Percentiles rank a stretch among this genome's conserved stretches.
Conservation (phyloP, 2,329 filamentous ascomycete genomes). For the Aspergillus tanneri region DNA sequence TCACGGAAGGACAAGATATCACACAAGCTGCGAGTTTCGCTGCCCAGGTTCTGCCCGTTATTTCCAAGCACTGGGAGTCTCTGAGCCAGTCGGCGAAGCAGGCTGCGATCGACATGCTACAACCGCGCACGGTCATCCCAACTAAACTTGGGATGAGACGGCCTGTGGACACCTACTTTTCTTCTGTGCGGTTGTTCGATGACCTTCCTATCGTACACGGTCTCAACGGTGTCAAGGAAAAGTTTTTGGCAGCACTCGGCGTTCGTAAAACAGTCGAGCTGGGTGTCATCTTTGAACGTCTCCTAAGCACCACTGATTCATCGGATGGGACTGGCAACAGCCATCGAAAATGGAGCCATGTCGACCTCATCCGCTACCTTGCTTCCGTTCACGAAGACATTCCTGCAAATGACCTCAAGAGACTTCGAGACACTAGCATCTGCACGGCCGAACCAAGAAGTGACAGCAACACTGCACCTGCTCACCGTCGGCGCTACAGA, state of each 20-base stretch:
- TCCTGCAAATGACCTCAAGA: slow-evolving; percentile 74
- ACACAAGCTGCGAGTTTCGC: slow-evolving; percentile 72
- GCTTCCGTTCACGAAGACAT: slow-evolving; percentile 89
- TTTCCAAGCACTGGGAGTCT: slow-evolving; percentile 91
- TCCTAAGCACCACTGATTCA: slow-evolving; percentile 62
- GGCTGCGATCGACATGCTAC: slow-evolving; percentile 64
- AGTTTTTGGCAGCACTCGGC: slow-evolving; percentile 77
- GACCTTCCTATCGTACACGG: slow-evolving; percentile 80
- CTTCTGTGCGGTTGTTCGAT: slow-evolving; percentile 90
- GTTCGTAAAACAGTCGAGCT: slow-evolving; percentile 95
- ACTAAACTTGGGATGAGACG: slow-evolving; percentile 87
- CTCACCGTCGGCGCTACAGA: slow-evolving; percentile 60
- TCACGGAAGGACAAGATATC: slow-evolving; percentile 65
- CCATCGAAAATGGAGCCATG: slow-evolving; percentile 74
- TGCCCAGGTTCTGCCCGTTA: slow-evolving; percentile 69
- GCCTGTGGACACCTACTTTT: slow-evolving; percentile 85
- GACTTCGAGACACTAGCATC: slow-evolving; percentile 73
- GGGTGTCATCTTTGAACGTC: slow-evolving; percentile 84
- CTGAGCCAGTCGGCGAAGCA: slow-evolving; percentile 65
- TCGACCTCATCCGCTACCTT: slow-evolving; percentile 92
- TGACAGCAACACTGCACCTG: slow-evolving; percentile 55
- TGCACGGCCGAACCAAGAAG: slow-evolving; percentile 66
- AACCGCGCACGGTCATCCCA: slow-evolving; percentile 73
- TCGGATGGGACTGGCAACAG: slow-evolving; percentile 49
- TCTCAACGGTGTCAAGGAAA: slow-evolving; percentile 81